Evolutionary conservation across 805 yeast species (phyloP).

Genomic region (Candida ponderosae): DNA sequence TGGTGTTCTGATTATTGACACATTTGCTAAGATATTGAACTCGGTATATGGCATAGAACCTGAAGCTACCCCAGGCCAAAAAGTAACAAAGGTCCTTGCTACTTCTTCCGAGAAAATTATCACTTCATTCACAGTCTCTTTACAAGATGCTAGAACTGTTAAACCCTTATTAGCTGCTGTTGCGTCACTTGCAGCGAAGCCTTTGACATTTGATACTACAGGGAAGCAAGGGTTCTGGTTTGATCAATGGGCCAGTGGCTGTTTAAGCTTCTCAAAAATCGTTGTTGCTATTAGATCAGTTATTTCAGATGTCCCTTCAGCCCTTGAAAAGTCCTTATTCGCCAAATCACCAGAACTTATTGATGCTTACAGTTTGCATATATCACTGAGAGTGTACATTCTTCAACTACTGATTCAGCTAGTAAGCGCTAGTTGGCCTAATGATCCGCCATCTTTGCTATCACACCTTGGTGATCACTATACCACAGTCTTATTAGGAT

Average conservation of each 20-base stretch:
- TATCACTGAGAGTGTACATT: constrained; percentile 39
- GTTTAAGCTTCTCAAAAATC: constrained; percentile 48
- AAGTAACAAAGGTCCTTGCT: constrained; percentile 43
- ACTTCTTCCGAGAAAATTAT: constrained; percentile 43
- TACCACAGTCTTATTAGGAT: constrained; percentile 51
- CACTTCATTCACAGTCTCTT: constrained; percentile 45
- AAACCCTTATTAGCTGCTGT: constrained; percentile 46
- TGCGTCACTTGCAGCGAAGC: constrained; percentile 33
- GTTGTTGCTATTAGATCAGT: constrained; percentile 51
- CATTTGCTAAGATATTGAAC: constrained; percentile 47
- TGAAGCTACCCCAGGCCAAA: constrained; percentile 24
- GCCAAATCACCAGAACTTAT: constrained; percentile 48
- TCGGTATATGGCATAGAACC: constrained; percentile 50
- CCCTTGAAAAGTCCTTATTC: constrained; percentile 58
- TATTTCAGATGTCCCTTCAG: constrained; percentile 44
- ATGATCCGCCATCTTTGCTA: constrained; percentile 67
- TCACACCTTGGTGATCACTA: constrained; percentile 70
- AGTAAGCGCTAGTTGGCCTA: constrained; percentile 48
- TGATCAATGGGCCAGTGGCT: constrained; percentile 38
- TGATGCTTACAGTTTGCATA: constrained; percentile 43
- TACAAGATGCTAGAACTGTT: constrained; percentile 44
- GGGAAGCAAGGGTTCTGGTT: constrained; percentile 41
- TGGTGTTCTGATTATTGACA: constrained; percentile 44
- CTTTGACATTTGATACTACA: constrained; percentile 28
- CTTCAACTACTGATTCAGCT: constrained; percentile 50